Evolutionary conservation across 2,329 filamentous ascomycete genomes (phyloP), one percentile per base, ranked within the genome.

Genomic region (Leptographium wingfieldii): DNA sequence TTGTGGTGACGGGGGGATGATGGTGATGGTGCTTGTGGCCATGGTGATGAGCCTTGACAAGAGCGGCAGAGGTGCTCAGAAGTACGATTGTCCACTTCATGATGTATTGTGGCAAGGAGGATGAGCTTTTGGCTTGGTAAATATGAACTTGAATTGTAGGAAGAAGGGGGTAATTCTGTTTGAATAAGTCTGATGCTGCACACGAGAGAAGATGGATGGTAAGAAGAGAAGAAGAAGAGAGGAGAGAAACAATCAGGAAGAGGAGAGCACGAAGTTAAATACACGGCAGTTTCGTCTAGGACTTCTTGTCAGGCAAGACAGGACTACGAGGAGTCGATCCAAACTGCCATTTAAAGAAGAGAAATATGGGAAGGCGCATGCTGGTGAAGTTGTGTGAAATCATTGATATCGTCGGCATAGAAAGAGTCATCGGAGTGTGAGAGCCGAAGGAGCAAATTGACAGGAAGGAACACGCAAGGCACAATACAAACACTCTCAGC

Each of bases 11-110:
- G n/a, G 35, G 16, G 10, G 40, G 29, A 40, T 56, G 40, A 12
- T 57, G 40, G 25, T 61, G 63, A 19, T 49, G 54, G 25, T 59
- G 58, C 16, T 59, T 10, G 25, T 52, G 49, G 27, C 27, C 31
- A 31, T 48, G 56, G n/a, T 59, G 58, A 16, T 56, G 7, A 19
- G 60, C 60, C 14, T 59, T 43, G 46, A 52, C 53, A 16, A 65
- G 19, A 33, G 61, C 58, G 35, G 63, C 49, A 25, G 56, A 58
- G 16, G 60, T 60, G n/a, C 62, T 54, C 19, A 62, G 38, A 29
- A 64, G n/a, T 19, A 65, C 43, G 5, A 62, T 51, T 12, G 59
- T 22, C 25, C 62, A 58, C 61, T 63, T 65, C 63, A 65, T 65
- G 56, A 43, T 61, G 62, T 16, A 43, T 48, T 29, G 48, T n/a